These are phyloP conservation scores for Mycosarcoma mackinlayi DNA, from an alignment of 1,284 basidiomycete genomes.

Conservation along the genomic window DNA sequence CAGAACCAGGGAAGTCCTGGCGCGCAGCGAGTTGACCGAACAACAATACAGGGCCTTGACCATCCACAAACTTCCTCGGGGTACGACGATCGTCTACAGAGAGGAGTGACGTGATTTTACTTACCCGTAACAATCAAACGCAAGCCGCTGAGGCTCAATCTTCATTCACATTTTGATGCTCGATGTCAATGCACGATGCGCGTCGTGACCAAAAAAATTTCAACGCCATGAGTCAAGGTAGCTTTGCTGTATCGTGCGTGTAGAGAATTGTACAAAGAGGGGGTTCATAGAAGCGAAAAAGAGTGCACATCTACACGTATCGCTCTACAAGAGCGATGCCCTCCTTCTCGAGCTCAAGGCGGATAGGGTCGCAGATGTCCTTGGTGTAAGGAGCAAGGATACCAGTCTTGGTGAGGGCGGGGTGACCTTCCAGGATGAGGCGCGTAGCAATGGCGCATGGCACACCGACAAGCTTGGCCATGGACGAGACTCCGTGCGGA, in stretches of 20 bases:
- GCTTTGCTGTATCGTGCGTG: not conserved
- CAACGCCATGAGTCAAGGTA: no score
- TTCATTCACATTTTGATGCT: no score
- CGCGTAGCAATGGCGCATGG: constrained; percentile 90
- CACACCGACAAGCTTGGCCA: constrained; percentile 92
- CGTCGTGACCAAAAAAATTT: not conserved
- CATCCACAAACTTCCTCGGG: not conserved
- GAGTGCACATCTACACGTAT: constrained; percentile 57
- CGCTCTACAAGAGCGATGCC: constrained; percentile 66
- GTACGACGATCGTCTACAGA: not conserved
- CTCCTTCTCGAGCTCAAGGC: constrained; percentile 66
- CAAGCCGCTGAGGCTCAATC: no score
- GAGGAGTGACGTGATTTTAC: no score
- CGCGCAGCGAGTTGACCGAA: not conserved
- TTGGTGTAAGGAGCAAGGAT: constrained; percentile 89
- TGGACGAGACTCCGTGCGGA: constrained; percentile 83
- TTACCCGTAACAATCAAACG: no score
- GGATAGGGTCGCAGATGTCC: constrained; percentile 71
- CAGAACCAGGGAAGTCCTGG: not conserved
- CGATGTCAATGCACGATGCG: no score
- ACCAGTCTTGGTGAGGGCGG: constrained; percentile 72
- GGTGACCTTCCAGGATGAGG: constrained; percentile 76
- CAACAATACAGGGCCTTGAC: not conserved
- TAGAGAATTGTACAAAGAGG: not conserved
- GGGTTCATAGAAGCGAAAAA: not conserved